Conservation (phyloP, 805 yeast species). For the Kregervanrija fluxuum region DNA sequence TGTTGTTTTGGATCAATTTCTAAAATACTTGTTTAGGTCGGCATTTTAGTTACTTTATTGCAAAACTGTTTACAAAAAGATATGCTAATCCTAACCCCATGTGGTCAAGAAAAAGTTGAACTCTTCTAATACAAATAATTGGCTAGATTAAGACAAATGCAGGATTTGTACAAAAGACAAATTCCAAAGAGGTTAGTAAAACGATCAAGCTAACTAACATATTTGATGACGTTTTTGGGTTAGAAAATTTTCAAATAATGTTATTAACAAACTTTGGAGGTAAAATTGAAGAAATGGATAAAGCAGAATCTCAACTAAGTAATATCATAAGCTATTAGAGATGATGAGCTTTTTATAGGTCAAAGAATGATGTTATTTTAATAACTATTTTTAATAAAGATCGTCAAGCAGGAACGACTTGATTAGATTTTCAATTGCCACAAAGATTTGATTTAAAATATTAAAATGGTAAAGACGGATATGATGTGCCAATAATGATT, state of each 20-base stretch:
- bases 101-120: too few relatives aligned
- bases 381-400: conserved; percentile 72
- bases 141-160: too few relatives aligned
- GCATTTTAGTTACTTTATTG: conserved; percentile 12
- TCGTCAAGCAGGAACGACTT: conserved; percentile 94
- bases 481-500: conserved; percentile 80
- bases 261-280: conserved; percentile 85
- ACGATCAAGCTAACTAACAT: conserved; percentile 69
- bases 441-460: conserved; percentile 71
- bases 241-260: conserved; percentile 50
- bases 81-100: background rate
- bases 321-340: too few relatives aligned
- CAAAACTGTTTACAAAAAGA: conserved; percentile 2
- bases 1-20: conserved; percentile 60
- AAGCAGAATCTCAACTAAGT: conserved; percentile 66
- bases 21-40: conserved; percentile 28
- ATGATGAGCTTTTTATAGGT: conserved; percentile 97
- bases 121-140: too few relatives aligned
- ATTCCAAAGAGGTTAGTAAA: conserved; percentile 64
- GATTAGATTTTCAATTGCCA: conserved; percentile 94
- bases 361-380: conserved; percentile 83
- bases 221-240: conserved; percentile 64
- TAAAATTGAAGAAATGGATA: conserved; percentile 65
- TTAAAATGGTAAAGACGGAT: conserved; percentile 42
- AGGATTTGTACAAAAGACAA: conserved; percentile 79